phyloP scores from a whole-genome alignment of 352 stramenopile genomes.

The Pythium monospermum region DNA sequence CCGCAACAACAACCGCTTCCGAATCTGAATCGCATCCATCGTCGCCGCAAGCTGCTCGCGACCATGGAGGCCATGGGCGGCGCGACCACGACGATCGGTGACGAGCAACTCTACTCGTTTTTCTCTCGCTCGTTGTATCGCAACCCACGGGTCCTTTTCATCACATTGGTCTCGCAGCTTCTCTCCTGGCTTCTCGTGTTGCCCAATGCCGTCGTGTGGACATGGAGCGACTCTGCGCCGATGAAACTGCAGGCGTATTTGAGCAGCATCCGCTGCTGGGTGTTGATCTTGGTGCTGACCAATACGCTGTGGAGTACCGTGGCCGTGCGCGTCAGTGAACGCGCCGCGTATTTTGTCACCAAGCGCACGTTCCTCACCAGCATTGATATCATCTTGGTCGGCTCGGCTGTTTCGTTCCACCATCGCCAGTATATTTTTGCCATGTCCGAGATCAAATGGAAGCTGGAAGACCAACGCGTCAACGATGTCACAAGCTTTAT shows the following conservation, averaged over 20 bases:
- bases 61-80: conserved; percentile 19
- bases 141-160: conserved; percentile 10
- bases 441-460: conserved; percentile 20
- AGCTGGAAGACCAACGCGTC: conserved; percentile 13
- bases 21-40: neutral
- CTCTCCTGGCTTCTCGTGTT: conserved; percentile 20
- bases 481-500: conserved; percentile 19
- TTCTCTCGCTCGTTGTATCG: conserved; percentile 21
- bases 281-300: conserved; percentile 13
- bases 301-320: conserved; percentile 12
- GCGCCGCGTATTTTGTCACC: conserved; percentile 3
- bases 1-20: too few relatives aligned
- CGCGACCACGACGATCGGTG: conserved; percentile 3
- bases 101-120: conserved; percentile 23
- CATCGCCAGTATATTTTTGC: conserved; percentile 11
- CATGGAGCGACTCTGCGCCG: conserved; percentile 14
- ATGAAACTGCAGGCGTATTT: conserved; percentile 17
- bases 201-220: conserved; percentile 20
- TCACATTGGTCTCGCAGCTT: conserved; percentile 12
- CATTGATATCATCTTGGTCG: conserved; percentile 15
- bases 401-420: conserved; percentile 4
- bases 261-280: conserved; percentile 23
- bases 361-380: conserved; percentile 22
- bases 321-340: conserved; percentile 9
- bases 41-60: conserved; percentile 1